These are phyloP conservation scores for Aspergillus mulundensis DNA, from an alignment of 495 filamentous ascomycete genomes.

Conservation along the genomic window DNA sequence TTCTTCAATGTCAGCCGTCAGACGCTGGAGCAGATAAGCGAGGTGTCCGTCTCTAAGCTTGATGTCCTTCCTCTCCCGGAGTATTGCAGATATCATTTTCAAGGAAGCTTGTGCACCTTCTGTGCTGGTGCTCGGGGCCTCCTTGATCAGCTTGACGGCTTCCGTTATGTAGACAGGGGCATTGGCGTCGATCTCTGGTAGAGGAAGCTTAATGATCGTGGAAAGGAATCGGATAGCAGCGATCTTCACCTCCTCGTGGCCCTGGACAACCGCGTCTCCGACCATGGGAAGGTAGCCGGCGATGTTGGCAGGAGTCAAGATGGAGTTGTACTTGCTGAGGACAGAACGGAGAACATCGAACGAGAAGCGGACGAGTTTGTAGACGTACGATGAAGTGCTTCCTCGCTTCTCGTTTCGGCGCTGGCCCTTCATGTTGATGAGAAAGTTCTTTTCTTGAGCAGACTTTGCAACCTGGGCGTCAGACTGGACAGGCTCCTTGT, in stretches of 20 bases:
- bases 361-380: conserved; percentile 82
- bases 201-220: conserved; percentile 77
- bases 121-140: conserved; percentile 67
- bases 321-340: conserved; percentile 71
- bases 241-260: conserved; percentile 85
- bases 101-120: conserved; percentile 81
- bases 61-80: conserved; percentile 72
- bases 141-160: conserved; percentile 74
- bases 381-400: conserved; percentile 67
- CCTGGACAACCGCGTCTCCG: conserved; percentile 75
- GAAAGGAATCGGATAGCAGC: conserved; percentile 78
- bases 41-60: conserved; percentile 75
- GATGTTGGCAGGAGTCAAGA: conserved; percentile 75
- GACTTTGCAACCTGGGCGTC: conserved; percentile 45
- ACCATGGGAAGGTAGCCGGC: conserved; percentile 82
- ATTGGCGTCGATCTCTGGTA: conserved; percentile 65
- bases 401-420: conserved; percentile 60
- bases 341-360: conserved; percentile 79
- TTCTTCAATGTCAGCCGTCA: conserved; percentile 88
- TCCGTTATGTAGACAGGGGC: conserved; percentile 76
- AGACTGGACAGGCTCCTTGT: conserved; percentile 45
- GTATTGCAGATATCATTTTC: conserved; percentile 79
- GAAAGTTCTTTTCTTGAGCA: conserved; percentile 62
- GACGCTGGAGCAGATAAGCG: conserved; percentile 74
- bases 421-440: conserved; percentile 69